Conservation (phyloP, 176 grass and related monocot species). For the Carex littledalei region DNA sequence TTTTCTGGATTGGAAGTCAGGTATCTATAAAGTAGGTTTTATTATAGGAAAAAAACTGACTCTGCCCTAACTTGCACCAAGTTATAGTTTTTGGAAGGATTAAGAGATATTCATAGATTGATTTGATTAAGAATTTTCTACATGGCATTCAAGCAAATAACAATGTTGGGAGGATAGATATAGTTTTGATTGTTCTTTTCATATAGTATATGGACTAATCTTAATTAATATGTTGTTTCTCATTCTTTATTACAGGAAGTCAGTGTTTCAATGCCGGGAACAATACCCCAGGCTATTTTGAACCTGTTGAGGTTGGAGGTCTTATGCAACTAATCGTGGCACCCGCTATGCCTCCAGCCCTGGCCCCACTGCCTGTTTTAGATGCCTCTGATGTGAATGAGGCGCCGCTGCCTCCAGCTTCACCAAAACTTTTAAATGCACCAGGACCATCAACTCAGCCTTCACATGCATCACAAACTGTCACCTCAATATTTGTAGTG, state of each 20-base stretch:
- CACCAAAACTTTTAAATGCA: not conserved
- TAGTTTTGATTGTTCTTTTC: not conserved
- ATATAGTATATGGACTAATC: not conserved
- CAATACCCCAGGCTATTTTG: slow-evolving; percentile 37
- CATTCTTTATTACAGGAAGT: slow-evolving; percentile 41
- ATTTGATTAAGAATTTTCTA: not conserved
- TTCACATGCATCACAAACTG: slow-evolving; percentile 15
- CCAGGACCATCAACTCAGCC: not conserved
- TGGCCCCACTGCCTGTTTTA: slow-evolving; percentile 36
- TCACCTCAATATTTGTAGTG: slow-evolving; percentile 3
- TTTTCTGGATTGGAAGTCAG: not conserved
- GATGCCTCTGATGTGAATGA: slow-evolving; percentile 24
- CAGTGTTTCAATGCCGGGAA: slow-evolving; percentile 35
- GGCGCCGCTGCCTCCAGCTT: slow-evolving; percentile 37
- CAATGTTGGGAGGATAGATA: not conserved
- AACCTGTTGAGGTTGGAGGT: not conserved
- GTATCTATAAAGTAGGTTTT: not conserved
- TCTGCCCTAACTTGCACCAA: not conserved
- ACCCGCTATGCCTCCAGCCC: slow-evolving; percentile 22
- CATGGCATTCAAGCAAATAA: not conserved
- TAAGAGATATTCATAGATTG: not conserved
- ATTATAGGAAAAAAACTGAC: not conserved
- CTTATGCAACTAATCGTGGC: slow-evolving; percentile 2
- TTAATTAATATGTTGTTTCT: not conserved
- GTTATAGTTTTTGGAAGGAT: not conserved